These are phyloP conservation scores for Drosera spatulata DNA, from an alignment of 179 eudicot species.

Conservation along the genomic window DNA sequence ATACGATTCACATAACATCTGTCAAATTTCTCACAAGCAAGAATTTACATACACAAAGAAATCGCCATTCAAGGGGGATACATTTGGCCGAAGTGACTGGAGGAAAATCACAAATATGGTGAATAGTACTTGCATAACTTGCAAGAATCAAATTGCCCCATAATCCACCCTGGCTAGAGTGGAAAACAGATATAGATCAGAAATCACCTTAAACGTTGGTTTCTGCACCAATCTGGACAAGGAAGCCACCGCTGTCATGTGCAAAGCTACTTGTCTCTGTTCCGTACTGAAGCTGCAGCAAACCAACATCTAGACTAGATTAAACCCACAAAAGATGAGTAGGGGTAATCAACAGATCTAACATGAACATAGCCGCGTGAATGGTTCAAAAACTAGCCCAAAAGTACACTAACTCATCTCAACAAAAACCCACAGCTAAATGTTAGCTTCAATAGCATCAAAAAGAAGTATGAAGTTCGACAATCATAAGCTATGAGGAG, in stretches of 20 bases:
- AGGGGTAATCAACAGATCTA: background rate
- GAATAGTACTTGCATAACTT: background rate
- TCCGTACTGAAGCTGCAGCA: constrained; percentile 69
- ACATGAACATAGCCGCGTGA: too few species aligned
- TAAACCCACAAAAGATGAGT: background rate
- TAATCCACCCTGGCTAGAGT: background rate
- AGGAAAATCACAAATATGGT: too few species aligned
- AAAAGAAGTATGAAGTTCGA: background rate
- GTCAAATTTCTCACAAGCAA: too few species aligned
- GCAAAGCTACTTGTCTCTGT: constrained; percentile 61
- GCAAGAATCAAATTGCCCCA: too few species aligned
- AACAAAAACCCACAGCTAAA: background rate
- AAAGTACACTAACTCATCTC: constrained; percentile 1
- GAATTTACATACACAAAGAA: too few species aligned
- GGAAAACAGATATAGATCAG: constrained; percentile 1
- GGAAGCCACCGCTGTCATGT: constrained; percentile 83
- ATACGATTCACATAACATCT: too few species aligned
- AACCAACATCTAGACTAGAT: background rate
- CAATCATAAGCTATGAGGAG: too few species aligned
- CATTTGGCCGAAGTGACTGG: too few species aligned
- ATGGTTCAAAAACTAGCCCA: too few species aligned
- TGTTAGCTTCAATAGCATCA: background rate
- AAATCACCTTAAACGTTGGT: constrained; percentile 60
- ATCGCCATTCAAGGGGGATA: too few species aligned
- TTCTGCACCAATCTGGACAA: constrained; percentile 57